phyloP scores from a whole-genome alignment of 257 asterid species.

The Penstemon eatonii region DNA sequence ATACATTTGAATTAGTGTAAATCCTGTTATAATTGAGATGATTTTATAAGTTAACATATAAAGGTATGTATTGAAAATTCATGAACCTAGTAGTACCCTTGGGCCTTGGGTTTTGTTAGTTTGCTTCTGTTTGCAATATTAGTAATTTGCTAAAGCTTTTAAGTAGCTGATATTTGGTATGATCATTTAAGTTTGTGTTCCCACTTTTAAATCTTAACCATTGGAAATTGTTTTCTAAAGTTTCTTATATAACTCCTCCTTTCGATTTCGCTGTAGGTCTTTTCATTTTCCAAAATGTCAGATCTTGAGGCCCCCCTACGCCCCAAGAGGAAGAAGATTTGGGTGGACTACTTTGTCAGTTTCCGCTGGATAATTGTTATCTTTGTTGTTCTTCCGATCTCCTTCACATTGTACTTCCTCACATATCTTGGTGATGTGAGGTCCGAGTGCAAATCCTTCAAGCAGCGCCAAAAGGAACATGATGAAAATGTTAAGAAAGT shows the following conservation, averaged over 20 bases:
- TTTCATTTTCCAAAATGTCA: conserved; percentile 49
- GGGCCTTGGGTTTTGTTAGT: neutral
- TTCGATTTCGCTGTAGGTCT: conserved; percentile 33
- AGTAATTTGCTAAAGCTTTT: neutral
- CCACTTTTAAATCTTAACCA: neutral
- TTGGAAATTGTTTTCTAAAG: neutral
- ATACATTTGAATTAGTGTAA: too few species aligned
- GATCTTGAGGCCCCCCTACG: conserved; percentile 88
- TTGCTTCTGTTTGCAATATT: neutral
- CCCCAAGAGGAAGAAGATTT: conserved; percentile 85
- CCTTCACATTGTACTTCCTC: conserved; percentile 71
- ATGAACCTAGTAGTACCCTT: neutral
- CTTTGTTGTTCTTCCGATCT: conserved; percentile 82
- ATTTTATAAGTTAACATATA: too few species aligned
- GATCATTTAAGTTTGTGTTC: neutral
- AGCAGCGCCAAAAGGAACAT: conserved; percentile 55
- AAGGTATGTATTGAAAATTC: neutral
- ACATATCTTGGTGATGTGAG: conserved; percentile 74
- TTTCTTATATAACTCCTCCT: conserved; percentile 15
- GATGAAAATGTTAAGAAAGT: conserved; percentile 49
- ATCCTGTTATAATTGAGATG: too few species aligned
- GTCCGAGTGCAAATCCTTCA: conserved; percentile 74
- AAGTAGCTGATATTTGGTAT: neutral
- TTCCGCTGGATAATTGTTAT: conserved; percentile 92
- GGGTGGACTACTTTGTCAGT: conserved; percentile 80